Conservation (phyloP, 345 rosid genomes). For the Mangifera indica region DNA sequence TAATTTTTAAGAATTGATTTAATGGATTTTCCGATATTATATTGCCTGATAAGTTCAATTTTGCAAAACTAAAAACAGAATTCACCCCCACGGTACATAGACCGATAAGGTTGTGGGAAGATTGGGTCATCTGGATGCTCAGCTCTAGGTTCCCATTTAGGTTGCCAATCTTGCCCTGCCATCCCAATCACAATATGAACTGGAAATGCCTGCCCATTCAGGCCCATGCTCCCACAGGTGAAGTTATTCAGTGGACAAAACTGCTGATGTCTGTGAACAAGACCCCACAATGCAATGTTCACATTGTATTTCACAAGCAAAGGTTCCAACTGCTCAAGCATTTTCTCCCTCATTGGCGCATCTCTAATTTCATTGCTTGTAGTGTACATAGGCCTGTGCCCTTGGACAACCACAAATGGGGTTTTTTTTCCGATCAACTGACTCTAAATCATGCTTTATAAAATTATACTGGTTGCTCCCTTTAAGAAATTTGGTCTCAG, state of each 20-base stretch:
- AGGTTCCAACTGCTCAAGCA: slow-evolving; percentile 84
- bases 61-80: too few relatives aligned
- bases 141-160: slow-evolving; percentile 78
- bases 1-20: too few relatives aligned
- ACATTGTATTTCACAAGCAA: slow-evolving; percentile 68
- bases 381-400: slow-evolving; percentile 97
- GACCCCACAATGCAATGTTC: slow-evolving; percentile 91
- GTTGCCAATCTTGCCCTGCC: slow-evolving; percentile 94
- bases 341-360: slow-evolving; percentile 47
- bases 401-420: slow-evolving; percentile 80
- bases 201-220: slow-evolving; percentile 54
- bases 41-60: too few relatives aligned
- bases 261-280: slow-evolving; percentile 87
- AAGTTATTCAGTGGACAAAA: slow-evolving; percentile 84
- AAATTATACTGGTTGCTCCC: slow-evolving; percentile 76
- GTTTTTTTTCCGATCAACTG: slow-evolving; percentile 70
- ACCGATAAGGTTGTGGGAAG: slow-evolving; percentile 71
- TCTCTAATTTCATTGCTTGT: slow-evolving; percentile 64
- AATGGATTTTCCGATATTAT: too few relatives aligned
- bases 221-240: slow-evolving; percentile 52
- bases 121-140: slow-evolving; percentile 61
- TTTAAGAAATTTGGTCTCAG: slow-evolving; percentile 76
- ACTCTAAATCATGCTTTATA: slow-evolving; percentile 70
- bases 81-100: slow-evolving; percentile 89
- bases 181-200: slow-evolving; percentile 93